These are phyloP conservation scores for Xylaria venustula DNA, from an alignment of 495 filamentous ascomycete genomes.

Conservation along the genomic window DNA sequence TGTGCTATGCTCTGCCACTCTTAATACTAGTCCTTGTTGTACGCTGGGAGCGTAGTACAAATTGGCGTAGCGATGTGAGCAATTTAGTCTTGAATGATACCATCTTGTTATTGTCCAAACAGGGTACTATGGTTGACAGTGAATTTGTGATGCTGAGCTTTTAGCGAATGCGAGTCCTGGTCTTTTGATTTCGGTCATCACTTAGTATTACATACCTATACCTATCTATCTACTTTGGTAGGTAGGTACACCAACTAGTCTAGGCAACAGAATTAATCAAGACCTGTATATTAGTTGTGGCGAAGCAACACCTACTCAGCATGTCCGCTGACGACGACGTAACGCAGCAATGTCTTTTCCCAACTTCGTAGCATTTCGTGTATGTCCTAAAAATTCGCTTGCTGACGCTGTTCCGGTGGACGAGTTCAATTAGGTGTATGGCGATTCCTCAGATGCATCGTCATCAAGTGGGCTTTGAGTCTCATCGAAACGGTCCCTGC, in stretches of 20 bases:
- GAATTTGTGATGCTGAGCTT: neutral
- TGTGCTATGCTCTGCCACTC: no score
- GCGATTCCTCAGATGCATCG: neutral
- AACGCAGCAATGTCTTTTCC: slow-evolving; percentile 1
- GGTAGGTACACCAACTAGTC: neutral
- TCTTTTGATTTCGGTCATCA: no score
- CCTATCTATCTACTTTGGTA: no score
- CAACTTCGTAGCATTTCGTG: neutral
- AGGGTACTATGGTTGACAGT: neutral
- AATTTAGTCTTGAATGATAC: neutral
- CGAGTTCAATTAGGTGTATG: neutral
- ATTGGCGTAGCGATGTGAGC: slow-evolving; percentile 1
- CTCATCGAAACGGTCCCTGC: no score
- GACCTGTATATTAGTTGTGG: slow-evolving; percentile 1
- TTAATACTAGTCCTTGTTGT: no score
- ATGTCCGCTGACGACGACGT: neutral
- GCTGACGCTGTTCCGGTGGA: neutral
- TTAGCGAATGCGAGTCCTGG: no score
- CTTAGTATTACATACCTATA: no score
- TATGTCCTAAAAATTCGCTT: neutral
- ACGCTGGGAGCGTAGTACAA: neutral
- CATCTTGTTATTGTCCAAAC: neutral
- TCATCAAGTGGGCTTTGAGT: no score
- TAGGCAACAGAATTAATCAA: neutral
- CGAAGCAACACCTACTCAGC: slow-evolving; percentile 5